Conservation (phyloP, 148 eudicot genomes). For the Suaeda aralocaspica region DNA sequence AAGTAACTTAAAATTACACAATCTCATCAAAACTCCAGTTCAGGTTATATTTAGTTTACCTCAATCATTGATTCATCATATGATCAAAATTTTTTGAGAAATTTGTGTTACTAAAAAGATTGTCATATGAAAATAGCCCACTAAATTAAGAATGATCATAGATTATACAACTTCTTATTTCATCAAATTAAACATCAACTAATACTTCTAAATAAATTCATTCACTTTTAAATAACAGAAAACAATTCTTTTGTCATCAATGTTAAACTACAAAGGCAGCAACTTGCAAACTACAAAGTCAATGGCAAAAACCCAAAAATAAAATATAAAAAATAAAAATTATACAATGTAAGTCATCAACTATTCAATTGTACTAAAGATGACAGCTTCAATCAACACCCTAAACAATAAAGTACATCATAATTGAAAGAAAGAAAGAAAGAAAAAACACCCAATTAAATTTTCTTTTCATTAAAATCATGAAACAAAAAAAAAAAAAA, state of each 20-base stretch:
- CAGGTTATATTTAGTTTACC: no score
- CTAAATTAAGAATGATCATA: no score
- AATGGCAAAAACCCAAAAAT: not conserved
- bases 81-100: no score
- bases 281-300: not conserved
- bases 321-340: not conserved
- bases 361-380: not conserved
- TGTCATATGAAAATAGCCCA: no score
- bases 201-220: not conserved
- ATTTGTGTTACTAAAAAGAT: no score
- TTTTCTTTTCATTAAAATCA: not conserved
- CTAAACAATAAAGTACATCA: not conserved
- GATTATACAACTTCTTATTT: not conserved
- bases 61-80: no score
- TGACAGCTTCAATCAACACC: not conserved
- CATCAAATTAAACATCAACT: not conserved
- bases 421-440: not conserved
- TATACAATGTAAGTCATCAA: not conserved
- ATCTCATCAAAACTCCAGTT: no score
- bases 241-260: not conserved
- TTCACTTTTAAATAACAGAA: not conserved
- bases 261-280: not conserved
- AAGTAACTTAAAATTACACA: not conserved
- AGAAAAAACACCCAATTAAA: not conserved
- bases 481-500: not conserved